Evolutionary conservation across 441 rosid genomes (phyloP).

Genomic region (Kokia cookei): DNA sequence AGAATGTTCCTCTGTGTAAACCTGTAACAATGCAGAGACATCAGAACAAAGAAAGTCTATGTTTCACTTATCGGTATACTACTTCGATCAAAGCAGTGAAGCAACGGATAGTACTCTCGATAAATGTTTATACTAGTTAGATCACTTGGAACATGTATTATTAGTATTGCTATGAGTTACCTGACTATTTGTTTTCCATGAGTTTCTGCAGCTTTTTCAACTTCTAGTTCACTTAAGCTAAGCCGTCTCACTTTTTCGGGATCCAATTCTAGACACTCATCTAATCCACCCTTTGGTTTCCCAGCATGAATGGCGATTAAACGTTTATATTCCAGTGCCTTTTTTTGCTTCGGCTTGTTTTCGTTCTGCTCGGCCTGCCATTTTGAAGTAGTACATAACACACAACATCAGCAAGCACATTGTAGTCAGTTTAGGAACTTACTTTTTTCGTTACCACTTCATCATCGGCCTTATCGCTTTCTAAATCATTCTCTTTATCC

Average conservation of each 20-base stretch:
- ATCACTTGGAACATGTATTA: background rate
- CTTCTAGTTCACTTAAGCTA: slow-evolving; percentile 82
- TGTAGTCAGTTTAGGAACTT: slow-evolving; percentile 26
- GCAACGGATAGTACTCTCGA: background rate
- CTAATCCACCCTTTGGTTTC: slow-evolving; percentile 81
- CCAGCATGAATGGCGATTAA: slow-evolving; percentile 86
- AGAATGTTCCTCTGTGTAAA: slow-evolving; percentile 83
- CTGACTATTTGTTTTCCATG: slow-evolving; percentile 67
- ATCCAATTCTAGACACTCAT: slow-evolving; percentile 55
- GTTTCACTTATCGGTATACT: background rate
- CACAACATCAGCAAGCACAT: too few relatives aligned
- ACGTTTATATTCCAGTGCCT: slow-evolving; percentile 54
- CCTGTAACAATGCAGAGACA: slow-evolving; percentile 23
- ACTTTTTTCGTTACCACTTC: slow-evolving; percentile 71
- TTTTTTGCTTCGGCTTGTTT: slow-evolving; percentile 30
- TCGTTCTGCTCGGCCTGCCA: slow-evolving; percentile 42
- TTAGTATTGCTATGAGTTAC: slow-evolving; percentile 22
- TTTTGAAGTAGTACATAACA: background rate
- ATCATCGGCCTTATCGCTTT: slow-evolving; percentile 45
- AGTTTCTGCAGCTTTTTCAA: slow-evolving; percentile 58
- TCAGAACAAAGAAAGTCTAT: background rate
- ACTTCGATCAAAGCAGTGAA: background rate
- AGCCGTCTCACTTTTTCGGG: slow-evolving; percentile 74
- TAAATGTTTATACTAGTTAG: background rate
- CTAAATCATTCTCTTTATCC: slow-evolving; percentile 31